phyloP scores from a whole-genome alignment of 139 green algal genomes.

The Micromonas pusilla region DNA sequence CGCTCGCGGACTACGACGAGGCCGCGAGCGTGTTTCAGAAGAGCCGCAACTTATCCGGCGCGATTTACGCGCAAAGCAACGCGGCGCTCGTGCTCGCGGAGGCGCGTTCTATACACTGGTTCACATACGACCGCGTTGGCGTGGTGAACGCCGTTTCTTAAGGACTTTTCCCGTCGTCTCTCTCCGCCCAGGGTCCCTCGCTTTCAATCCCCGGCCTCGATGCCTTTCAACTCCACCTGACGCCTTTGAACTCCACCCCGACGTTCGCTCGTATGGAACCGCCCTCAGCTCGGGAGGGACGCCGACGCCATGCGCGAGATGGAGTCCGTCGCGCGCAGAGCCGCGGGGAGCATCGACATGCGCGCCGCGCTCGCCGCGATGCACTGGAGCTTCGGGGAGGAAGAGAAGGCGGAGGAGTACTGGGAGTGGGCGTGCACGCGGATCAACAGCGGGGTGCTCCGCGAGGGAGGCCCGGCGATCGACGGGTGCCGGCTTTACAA shows the following conservation, averaged over 20 bases:
- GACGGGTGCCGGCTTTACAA: slow-evolving; percentile 67
- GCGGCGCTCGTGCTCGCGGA: slow-evolving; percentile 33
- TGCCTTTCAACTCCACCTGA: too few relatives aligned
- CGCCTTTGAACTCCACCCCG: too few relatives aligned
- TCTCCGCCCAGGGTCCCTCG: too few relatives aligned
- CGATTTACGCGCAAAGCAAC: slow-evolving; percentile 57
- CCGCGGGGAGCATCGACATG: slow-evolving; percentile 71
- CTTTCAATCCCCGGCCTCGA: too few relatives aligned
- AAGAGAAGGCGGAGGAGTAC: slow-evolving; percentile 50
- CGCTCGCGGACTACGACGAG: slow-evolving; percentile 17
- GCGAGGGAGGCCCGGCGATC: slow-evolving; percentile 16
- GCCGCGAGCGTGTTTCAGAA: slow-evolving; percentile 40
- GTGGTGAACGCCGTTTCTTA: too few relatives aligned
- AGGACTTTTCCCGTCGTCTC: slow-evolving; percentile 10
- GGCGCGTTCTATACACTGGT: too few relatives aligned
- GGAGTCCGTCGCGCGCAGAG: slow-evolving; percentile 54
- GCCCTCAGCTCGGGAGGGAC: slow-evolving; percentile 22
- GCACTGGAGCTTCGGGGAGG: slow-evolving; percentile 54
- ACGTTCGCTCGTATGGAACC: too few relatives aligned
- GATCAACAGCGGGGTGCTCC: slow-evolving; percentile 45
- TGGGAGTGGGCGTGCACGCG: slow-evolving; percentile 70
- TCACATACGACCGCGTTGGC: too few relatives aligned
- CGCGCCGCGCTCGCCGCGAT: slow-evolving; percentile 68
- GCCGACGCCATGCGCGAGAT: slow-evolving; percentile 44
- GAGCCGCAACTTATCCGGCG: slow-evolving; percentile 35